Base-by-base conservation (phyloP, 2,329 filamentous ascomycete species). In the Ophiocordyceps camponoti-rufipedis region DNA sequence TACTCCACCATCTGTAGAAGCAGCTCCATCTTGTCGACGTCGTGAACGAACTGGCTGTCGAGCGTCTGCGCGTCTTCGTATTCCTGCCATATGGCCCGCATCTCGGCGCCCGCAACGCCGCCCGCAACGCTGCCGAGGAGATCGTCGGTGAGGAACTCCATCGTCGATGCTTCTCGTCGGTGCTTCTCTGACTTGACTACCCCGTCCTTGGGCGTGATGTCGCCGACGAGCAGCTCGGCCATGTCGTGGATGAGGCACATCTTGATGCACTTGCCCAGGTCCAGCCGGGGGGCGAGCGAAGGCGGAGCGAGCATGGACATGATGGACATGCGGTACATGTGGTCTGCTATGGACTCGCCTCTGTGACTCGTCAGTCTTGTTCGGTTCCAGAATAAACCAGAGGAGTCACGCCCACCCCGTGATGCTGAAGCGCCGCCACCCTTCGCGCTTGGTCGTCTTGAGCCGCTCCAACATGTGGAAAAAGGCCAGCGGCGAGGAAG, bases 311-410 rank as follows among this genome's bases (percentile, higher is more conserved):
- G 76, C 80, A 98, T 85, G 51, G 85, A 87, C 62, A 98, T 86
- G 53, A 98, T 75, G 44, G 88, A 86, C 91, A 98, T 98, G 65
- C 91, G 87, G 66, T 96, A 98, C 91, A 98, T 98, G 72, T 98
- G 91, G 67, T 98, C 91, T 45, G 85, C 75, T 58, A 98, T 95
- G 2, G 86, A 94, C 64, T 98, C 91, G 60, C 85, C 83, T 47
- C 73, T 79, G 42, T 46, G 42, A 51, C 12, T 32, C 14, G 38
- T 45, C 18, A 40, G 44, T 18, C 13, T 33, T 31, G 31, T 38
- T 5, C 9, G 7, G 4, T 9, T 39, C 8, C 35, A 10, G 23
- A 23, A 23, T 23, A 23, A 5, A 23, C n/a, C 8, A 39, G 3
- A 3, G 10, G 2, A 11, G 35, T 10, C 2, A 7, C 16, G 16